Evolutionary conservation across 495 filamentous ascomycete species (phyloP), one percentile per base, ranked within the genome.

Genomic region (Usnea hakonensis): DNA sequence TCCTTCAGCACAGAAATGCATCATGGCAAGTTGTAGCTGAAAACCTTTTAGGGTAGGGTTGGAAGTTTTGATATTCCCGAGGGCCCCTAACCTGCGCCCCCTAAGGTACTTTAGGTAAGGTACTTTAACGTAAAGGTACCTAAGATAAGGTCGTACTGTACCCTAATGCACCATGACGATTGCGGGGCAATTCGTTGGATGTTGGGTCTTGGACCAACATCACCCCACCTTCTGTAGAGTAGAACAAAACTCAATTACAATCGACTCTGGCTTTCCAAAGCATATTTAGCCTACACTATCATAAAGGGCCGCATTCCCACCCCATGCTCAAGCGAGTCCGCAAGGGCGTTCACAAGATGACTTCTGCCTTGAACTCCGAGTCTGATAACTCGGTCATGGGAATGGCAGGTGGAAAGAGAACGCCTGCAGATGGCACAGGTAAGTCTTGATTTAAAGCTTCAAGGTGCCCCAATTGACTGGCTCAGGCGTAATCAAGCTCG

Each of bases 401-500:
- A 10, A 64, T 62, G 33, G 66, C 75, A 8, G 71, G 73, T 14
- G 66, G 69, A 28, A 55, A 58, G 16, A 62, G 64, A 11, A 55
- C 72, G 17, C 65, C 78, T 16, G 70, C 74, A 57, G 81, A 84
- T 69, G 81, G 81, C 62, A 84, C 81, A 26, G 81, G 81, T 82
- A 73, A 62, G 57, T 38, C n/a, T 37, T 35, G 0, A 11, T 21
- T 16, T 2, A 3, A 50, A 32, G 2, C 8, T 19, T 21, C 59
- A 28, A 28, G 8, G 72, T 67, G 48, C 43, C 63, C 57, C 28
- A 68, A 61, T 36, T 67, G 44, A 66, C 56, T 28, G 8, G 48
- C 46, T 61, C 73, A 95, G 94, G 94, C 68, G 90, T 97, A 55
- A 71, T 95, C 61, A 73, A 87, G 72, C 81, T 97, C 55, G 94